phyloP scores from a whole-genome alignment of 805 yeast species.

The Saccharomycopsis amapae region DNA sequence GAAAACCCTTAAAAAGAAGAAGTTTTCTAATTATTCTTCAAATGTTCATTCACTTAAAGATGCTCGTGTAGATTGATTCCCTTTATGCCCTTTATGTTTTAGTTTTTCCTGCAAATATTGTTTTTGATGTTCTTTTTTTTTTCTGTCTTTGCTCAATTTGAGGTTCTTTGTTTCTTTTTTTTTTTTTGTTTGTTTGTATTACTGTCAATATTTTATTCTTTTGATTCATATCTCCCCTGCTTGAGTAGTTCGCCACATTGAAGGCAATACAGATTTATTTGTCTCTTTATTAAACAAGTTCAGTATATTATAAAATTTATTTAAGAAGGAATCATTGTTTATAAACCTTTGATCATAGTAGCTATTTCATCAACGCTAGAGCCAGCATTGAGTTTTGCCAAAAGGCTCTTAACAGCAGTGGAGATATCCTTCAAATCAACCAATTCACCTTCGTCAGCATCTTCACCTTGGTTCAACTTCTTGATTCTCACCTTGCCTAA shows the following conservation, averaged over 20 bases:
- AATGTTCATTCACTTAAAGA: slow-evolving; percentile 38
- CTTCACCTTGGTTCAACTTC: slow-evolving; percentile 81
- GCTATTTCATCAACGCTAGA: slow-evolving; percentile 10
- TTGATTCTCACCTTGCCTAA: slow-evolving; percentile 81
- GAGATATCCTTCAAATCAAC: slow-evolving; percentile 58
- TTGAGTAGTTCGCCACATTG: too few species aligned
- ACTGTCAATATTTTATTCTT: neutral
- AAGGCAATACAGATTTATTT: too few species aligned
- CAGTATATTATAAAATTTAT: too few species aligned
- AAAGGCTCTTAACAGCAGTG: slow-evolving; percentile 41
- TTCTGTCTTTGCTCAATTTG: too few species aligned
- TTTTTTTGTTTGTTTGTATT: neutral
- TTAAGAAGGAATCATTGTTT: too few species aligned
- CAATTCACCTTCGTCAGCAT: slow-evolving; percentile 80
- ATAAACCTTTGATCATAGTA: slow-evolving; percentile 6
- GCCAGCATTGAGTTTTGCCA: slow-evolving; percentile 33
- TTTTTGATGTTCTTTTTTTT: neutral
- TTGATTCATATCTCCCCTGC: too few species aligned
- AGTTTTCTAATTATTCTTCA: slow-evolving; percentile 49
- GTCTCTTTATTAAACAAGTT: too few species aligned
- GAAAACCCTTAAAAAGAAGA: slow-evolving; percentile 54
- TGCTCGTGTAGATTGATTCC: slow-evolving; percentile 33
- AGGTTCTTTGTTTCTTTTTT: too few species aligned
- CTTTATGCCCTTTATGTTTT: neutral
- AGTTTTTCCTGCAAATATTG: neutral